phyloP scores from a whole-genome alignment of 768 basidiomycete species.

The Lactifluus piperatus region DNA sequence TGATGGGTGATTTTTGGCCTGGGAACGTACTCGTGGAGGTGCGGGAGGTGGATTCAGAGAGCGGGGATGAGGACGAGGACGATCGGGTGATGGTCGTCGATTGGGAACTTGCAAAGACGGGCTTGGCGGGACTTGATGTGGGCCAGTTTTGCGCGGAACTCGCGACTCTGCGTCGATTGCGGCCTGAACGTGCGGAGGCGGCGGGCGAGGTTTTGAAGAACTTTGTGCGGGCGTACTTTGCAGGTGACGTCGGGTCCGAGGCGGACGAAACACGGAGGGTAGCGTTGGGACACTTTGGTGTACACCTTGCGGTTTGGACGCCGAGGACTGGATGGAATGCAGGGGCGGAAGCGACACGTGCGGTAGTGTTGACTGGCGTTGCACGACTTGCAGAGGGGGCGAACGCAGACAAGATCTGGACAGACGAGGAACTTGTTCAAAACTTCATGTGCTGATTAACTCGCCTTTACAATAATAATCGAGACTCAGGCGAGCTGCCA shows the following conservation, averaged over 20 bases:
- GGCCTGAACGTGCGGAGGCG: slow-evolving; percentile 32
- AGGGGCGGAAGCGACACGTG: slow-evolving; percentile 37
- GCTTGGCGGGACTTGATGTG: slow-evolving; percentile 49
- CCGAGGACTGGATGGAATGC: slow-evolving; percentile 43
- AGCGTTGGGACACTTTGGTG: slow-evolving; percentile 42
- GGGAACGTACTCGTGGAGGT: slow-evolving; percentile 50
- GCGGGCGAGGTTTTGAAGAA: slow-evolving; percentile 32
- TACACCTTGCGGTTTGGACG: slow-evolving; percentile 45
- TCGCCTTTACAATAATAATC: neutral
- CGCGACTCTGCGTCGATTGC: slow-evolving; percentile 39
- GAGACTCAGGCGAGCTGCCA: neutral
- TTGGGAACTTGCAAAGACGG: slow-evolving; percentile 56
- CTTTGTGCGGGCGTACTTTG: slow-evolving; percentile 41
- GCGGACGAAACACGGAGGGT: slow-evolving; percentile 28
- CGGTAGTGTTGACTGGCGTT: slow-evolving; percentile 43
- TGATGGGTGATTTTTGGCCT: slow-evolving; percentile 71
- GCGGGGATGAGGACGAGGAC: neutral
- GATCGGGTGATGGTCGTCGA: slow-evolving; percentile 40
- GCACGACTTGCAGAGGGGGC: slow-evolving; percentile 30
- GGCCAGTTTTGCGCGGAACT: slow-evolving; percentile 61
- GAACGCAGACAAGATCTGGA: slow-evolving; percentile 8
- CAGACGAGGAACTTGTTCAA: slow-evolving; percentile 8
- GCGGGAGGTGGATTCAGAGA: slow-evolving; percentile 22
- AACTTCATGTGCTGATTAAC: neutral
- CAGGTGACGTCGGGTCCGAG: slow-evolving; percentile 17